Conservation (phyloP, 257 asterid genomes). For the Datura wrightii region DNA sequence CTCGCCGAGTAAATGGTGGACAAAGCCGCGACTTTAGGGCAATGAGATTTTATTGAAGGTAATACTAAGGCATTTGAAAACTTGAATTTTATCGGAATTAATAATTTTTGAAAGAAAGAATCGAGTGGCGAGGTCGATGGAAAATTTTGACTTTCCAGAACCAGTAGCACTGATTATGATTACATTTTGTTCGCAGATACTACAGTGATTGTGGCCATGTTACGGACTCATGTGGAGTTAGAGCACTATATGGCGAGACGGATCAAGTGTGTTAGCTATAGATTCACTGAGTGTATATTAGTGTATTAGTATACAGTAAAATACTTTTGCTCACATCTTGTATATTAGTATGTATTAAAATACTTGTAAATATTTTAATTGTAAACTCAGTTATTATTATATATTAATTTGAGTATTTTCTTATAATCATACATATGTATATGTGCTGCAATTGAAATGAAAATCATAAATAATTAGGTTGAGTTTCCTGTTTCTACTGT, state of each 20-base stretch:
- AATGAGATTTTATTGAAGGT: constrained; percentile 74
- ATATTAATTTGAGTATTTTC: background rate
- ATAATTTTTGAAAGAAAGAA: constrained; percentile 72
- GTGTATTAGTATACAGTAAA: no score
- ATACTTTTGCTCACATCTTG: no score
- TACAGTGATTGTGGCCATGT: background rate
- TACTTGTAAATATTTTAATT: no score
- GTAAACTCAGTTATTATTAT: background rate
- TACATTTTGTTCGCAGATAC: background rate
- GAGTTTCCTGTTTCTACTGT: no score
- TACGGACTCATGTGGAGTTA: background rate
- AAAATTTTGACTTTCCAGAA: constrained; percentile 78
- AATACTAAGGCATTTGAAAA: constrained; percentile 62
- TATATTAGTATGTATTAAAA: no score
- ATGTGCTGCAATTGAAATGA: no score
- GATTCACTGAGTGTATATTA: no score
- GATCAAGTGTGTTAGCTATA: background rate
- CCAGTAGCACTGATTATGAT: constrained; percentile 86
- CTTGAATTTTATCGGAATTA: constrained; percentile 89
- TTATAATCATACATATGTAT: background rate
- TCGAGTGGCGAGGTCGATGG: constrained; percentile 65
- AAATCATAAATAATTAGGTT: no score
- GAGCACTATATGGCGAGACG: background rate
- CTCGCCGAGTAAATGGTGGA: constrained; percentile 83
- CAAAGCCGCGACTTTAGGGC: constrained; percentile 49